These are phyloP conservation scores for Alnus glutinosa DNA, from an alignment of 306 rosid genomes.

Conservation along the genomic window DNA sequence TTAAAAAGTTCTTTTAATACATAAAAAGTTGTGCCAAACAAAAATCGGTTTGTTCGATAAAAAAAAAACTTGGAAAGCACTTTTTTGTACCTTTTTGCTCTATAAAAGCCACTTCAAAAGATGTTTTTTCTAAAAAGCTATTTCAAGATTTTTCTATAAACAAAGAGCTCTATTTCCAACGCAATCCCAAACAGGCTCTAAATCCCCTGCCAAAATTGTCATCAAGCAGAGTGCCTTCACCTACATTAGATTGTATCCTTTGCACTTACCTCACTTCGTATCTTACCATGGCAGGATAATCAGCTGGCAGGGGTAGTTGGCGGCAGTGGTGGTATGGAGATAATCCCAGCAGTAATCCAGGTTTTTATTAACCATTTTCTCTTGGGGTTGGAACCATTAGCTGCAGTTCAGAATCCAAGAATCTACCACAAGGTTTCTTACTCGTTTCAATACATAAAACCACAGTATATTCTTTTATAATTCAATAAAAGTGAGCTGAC, in stretches of 20 bases:
- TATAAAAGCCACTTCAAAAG: too few species aligned
- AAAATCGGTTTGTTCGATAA: too few species aligned
- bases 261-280: constrained; percentile 2
- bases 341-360: constrained; percentile 68
- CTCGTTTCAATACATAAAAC: constrained; percentile 14
- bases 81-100: too few species aligned
- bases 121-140: too few species aligned
- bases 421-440: constrained; percentile 60
- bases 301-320: constrained; percentile 75
- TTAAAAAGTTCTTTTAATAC: too few species aligned
- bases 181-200: too few species aligned
- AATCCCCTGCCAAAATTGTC: too few species aligned
- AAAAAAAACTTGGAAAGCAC: too few species aligned
- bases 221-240: too few species aligned
- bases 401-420: constrained; percentile 76
- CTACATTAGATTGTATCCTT: not conserved
- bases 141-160: too few species aligned
- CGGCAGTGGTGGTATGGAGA: constrained; percentile 85
- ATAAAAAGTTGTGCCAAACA: too few species aligned
- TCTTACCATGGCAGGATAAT: constrained; percentile 50
- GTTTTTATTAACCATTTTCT: constrained; percentile 71
- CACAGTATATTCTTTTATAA: not conserved
- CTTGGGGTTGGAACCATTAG: constrained; percentile 69
- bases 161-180: too few species aligned
- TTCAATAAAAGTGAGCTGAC: constrained; percentile 22